Evolutionary conservation across 2,329 filamentous ascomycete species (phyloP).

Genomic region (Venturia pyrina): DNA sequence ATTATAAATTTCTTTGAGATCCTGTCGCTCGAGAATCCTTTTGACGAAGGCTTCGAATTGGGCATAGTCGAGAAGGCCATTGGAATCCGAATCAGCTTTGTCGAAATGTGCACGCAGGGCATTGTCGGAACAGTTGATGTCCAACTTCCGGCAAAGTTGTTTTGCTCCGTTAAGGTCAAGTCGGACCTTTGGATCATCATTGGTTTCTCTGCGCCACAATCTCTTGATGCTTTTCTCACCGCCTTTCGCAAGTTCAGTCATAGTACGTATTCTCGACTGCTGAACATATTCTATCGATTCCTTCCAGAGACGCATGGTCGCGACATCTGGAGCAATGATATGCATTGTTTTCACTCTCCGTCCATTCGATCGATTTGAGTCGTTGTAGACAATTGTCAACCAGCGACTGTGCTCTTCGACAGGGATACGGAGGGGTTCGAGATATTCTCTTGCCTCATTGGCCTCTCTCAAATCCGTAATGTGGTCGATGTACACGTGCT

Average conservation of each 20-base stretch:
- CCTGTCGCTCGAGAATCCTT: constrained; percentile 72
- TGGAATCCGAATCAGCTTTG: constrained; percentile 55
- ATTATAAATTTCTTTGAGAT: constrained; percentile 66
- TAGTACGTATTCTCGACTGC: constrained; percentile 76
- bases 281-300: constrained; percentile 74
- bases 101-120: constrained; percentile 66
- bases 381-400: constrained; percentile 83
- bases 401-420: constrained; percentile 57
- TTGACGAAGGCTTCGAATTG: constrained; percentile 80
- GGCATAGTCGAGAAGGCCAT: constrained; percentile 60
- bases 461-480: constrained; percentile 83
- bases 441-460: constrained; percentile 72
- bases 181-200: constrained; percentile 51
- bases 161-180: constrained; percentile 73
- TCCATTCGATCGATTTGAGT: constrained; percentile 67
- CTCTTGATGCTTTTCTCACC: constrained; percentile 67
- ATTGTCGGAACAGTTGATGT: constrained; percentile 77
- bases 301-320: constrained; percentile 70
- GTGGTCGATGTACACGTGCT: constrained; percentile 88
- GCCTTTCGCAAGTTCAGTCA: constrained; percentile 73
- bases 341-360: constrained; percentile 68
- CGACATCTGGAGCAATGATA: constrained; percentile 66
- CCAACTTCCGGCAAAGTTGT: constrained; percentile 75
- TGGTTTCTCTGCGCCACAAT: constrained; percentile 83
- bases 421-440: constrained; percentile 53